Evolutionary conservation across 768 basidiomycete species (phyloP), one percentile per base, ranked within the genome.

Genomic region (Phlebiopsis flavidoalba): DNA sequence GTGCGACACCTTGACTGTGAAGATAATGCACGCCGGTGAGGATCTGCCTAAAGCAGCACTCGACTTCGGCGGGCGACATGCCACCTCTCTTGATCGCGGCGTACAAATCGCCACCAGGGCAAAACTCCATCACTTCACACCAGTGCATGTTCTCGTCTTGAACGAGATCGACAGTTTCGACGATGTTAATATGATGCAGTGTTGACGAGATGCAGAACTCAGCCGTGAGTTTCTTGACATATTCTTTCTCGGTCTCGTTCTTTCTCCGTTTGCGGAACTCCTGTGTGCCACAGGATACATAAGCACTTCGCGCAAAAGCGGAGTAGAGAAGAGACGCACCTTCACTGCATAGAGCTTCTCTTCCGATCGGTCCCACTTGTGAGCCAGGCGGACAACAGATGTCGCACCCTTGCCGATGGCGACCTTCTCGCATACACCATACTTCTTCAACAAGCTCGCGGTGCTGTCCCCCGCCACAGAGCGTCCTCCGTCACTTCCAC

Each of bases 61-160:
- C 96, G 64, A 96, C 93, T 75, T 96, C 93, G 73, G 86, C 87
- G 4, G 89, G 85, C 37, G 87, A 87, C 92, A 97, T 95, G 65
- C 82, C 84, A 60, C 96, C 96, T 74, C 93, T 95, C 85, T 98
- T 98, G 77, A 99, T 99, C 40, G 95, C 96, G 26, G 95, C 95
- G 72, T 99, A 99, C 37, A 99, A 80, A 76, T 99, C 96, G 1
- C 96, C 96, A 48, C 97, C 97, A 3, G 95, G 95, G 70, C 96
- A 99, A 72, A 94, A 99, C 74, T 98, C 97, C 96, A 99, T 98
- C 50, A 99, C 96, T 73, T 98, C 97, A 71, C 96, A 99, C 96
- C 96, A 99, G 70, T 94, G 88, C 63, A 93, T 88, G 63, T 78
- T 84, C 75, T 99, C 96, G 74, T 99, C 97, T 69, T 99, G 97